Percentiles rank a stretch among this genome's conserved stretches.
Conservation (phyloP, 2,329 filamentous ascomycete genomes). For the Macrophomina tecta region DNA sequence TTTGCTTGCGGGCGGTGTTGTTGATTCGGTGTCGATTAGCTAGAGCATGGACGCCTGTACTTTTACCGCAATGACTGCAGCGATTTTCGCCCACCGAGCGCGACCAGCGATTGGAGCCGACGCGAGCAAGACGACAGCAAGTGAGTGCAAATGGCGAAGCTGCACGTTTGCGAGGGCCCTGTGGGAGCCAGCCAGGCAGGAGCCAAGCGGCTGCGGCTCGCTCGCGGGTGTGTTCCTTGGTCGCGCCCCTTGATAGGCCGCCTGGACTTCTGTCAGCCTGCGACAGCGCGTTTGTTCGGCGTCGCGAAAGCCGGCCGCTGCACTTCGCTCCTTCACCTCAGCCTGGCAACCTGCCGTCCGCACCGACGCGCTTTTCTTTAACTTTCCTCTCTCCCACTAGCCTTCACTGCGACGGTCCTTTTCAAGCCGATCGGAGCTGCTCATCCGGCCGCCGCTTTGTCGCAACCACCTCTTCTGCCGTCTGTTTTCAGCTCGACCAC, state of each 20-base stretch:
- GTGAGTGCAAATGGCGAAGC: slow-evolving; percentile 10
- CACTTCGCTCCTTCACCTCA: slow-evolving; percentile 25
- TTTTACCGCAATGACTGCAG: slow-evolving; percentile 25
- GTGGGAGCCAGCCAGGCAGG: slow-evolving; percentile 9
- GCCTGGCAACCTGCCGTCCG: slow-evolving; percentile 24
- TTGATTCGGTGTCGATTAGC: slow-evolving; percentile 21
- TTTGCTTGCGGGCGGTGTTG: slow-evolving; percentile 24
- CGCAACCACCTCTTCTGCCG: slow-evolving; percentile 26
- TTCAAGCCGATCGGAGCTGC: slow-evolving; percentile 24
- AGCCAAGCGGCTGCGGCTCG: slow-evolving; percentile 22
- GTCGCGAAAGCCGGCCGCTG: slow-evolving; percentile 19
- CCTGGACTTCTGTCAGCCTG: slow-evolving; percentile 19
- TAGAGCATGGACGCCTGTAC: slow-evolving; percentile 26
- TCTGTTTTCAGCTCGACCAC: slow-evolving; percentile 26
- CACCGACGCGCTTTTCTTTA: slow-evolving; percentile 21
- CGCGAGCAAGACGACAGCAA: slow-evolving; percentile 2
- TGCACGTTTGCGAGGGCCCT: slow-evolving; percentile 19
- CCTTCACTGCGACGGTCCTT: slow-evolving; percentile 22
- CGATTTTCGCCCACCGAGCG: slow-evolving; percentile 19
- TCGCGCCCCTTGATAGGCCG: slow-evolving; percentile 21
- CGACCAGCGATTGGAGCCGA: not conserved
- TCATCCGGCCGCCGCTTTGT: slow-evolving; percentile 23
- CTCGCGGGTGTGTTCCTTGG: slow-evolving; percentile 18
- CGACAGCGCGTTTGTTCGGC: slow-evolving; percentile 24
- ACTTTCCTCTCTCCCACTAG: slow-evolving; percentile 4